phyloP scores from a whole-genome alignment of 306 rosid species.

The Citrullus mucosospermus region DNA sequence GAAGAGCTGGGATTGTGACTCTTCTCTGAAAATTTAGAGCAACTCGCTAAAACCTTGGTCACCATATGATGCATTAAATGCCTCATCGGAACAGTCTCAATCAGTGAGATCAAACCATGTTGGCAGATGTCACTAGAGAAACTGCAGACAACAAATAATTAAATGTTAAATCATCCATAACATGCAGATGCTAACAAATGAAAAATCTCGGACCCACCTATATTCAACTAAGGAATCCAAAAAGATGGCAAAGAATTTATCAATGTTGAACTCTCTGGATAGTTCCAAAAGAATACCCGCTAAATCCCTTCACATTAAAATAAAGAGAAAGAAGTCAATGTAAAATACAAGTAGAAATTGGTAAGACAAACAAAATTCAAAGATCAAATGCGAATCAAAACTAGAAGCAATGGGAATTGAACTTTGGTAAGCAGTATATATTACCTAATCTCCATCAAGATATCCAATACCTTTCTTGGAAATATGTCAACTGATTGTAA shows the following conservation, averaged over 20 bases:
- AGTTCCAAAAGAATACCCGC: conserved; percentile 45
- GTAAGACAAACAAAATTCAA: conserved; percentile 2
- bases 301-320: conserved; percentile 41
- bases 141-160: conserved; percentile 36
- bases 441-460: conserved; percentile 63
- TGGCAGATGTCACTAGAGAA: conserved; percentile 45
- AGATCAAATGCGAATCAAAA: neutral
- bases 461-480: conserved; percentile 57
- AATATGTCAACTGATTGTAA: conserved; percentile 50
- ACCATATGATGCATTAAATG: conserved; percentile 41
- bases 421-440: neutral
- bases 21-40: conserved; percentile 48
- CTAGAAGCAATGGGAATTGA: conserved; percentile 2
- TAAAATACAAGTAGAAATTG: neutral
- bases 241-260: conserved; percentile 51
- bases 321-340: conserved; percentile 10
- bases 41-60: conserved; percentile 40
- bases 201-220: conserved; percentile 39
- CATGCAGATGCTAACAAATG: neutral
- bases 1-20: conserved; percentile 23
- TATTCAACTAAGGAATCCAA: conserved; percentile 63
- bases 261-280: conserved; percentile 62
- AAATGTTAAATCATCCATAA: conserved; percentile 5
- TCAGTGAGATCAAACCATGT: conserved; percentile 46
- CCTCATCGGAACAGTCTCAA: conserved; percentile 48